Conservation (phyloP, 306 rosid species). For the Luffa aegyptiaca region DNA sequence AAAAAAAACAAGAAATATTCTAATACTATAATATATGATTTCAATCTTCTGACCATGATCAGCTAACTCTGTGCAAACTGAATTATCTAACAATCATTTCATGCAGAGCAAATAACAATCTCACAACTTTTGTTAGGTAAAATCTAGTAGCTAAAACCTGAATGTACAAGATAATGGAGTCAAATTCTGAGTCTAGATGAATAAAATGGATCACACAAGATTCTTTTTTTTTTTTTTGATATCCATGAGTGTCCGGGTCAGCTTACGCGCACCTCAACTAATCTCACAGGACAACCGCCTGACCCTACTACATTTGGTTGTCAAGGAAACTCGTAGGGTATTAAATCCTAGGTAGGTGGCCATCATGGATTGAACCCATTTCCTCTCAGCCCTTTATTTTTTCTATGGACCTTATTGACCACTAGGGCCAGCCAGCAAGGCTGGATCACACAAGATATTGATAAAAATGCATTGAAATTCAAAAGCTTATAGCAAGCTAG, state of each 20-base stretch:
- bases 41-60: background rate
- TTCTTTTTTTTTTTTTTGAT: too few relatives aligned
- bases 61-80: background rate
- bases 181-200: background rate
- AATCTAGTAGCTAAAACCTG: background rate
- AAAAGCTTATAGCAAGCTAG: background rate
- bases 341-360: too few relatives aligned
- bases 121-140: background rate
- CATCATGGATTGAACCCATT: too few relatives aligned
- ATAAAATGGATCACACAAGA: background rate
- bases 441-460: background rate
- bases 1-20: too few relatives aligned
- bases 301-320: too few relatives aligned
- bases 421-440: too few relatives aligned
- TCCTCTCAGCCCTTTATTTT: too few relatives aligned
- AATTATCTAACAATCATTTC: background rate
- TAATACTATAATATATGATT: background rate
- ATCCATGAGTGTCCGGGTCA: too few relatives aligned
- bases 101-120: background rate
- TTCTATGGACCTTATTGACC: too few relatives aligned
- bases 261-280: too few relatives aligned
- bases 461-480: background rate
- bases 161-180: background rate
- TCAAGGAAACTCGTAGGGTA: too few relatives aligned
- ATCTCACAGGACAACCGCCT: too few relatives aligned